phyloP scores from a whole-genome alignment of 2,329 filamentous ascomycete genomes.

The Xylogone sp. region DNA sequence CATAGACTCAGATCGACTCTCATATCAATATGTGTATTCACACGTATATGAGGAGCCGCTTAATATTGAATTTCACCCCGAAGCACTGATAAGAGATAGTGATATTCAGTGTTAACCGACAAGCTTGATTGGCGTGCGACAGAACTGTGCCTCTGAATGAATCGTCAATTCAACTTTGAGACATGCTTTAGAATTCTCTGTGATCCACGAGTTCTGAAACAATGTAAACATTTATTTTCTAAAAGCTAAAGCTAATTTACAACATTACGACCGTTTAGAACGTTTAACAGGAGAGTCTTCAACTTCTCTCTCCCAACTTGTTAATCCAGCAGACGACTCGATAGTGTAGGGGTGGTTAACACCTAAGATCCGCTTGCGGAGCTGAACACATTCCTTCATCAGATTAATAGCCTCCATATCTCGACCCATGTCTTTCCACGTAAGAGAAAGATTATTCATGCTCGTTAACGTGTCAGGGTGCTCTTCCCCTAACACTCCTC shows the following conservation, averaged over 20 bases:
- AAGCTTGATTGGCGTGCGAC: no score
- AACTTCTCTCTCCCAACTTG: neutral
- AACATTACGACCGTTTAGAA: neutral
- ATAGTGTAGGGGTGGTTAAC: neutral
- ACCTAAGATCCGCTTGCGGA: neutral
- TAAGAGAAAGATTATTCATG: constrained; percentile 8
- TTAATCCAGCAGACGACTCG: neutral
- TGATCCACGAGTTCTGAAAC: no score
- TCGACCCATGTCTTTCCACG: neutral
- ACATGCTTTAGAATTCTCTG: no score
- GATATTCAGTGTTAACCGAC: no score
- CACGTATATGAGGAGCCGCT: no score
- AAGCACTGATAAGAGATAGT: no score
- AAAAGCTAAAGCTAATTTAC: neutral
- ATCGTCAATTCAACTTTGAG: no score
- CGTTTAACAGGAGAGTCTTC: neutral
- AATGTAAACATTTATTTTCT: neutral
- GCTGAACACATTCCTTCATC: neutral
- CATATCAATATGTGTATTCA: no score
- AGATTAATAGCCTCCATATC: neutral
- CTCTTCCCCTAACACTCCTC: constrained; percentile 4
- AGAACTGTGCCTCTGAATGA: no score
- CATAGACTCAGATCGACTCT: no score
- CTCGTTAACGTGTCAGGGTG: constrained; percentile 7
- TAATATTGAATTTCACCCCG: no score